A percentile compares a stretch with the other conserved stretches of the same genome.
Evolutionary conservation across 192 early-diverging fungal genomes (phyloP).

Genomic region (Coemansia sp.): DNA sequence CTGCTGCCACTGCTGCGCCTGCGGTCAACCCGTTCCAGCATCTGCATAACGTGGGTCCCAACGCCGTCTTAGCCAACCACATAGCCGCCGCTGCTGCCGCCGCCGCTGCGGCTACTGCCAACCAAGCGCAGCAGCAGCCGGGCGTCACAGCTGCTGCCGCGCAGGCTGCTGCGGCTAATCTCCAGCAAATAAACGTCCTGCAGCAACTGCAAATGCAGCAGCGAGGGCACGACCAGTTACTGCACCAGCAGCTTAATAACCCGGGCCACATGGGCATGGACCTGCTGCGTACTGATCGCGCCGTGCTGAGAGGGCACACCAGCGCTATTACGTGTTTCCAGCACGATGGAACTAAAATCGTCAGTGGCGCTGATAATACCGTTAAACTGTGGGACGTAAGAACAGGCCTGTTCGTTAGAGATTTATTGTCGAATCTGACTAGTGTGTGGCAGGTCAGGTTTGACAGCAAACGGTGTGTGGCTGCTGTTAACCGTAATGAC

Average conservation of each 20-base stretch:
- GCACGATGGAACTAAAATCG: slow-evolving; percentile 90
- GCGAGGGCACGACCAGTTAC: slow-evolving; percentile 51
- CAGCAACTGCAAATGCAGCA: slow-evolving; percentile 55
- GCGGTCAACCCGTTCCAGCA: background rate
- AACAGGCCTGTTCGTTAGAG: slow-evolving; percentile 80
- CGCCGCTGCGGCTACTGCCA: slow-evolving; percentile 26
- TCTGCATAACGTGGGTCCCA: background rate
- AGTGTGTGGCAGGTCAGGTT: slow-evolving; percentile 97
- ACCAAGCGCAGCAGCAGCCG: slow-evolving; percentile 38
- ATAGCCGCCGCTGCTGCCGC: slow-evolving; percentile 24
- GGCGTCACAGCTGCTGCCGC: slow-evolving; percentile 15
- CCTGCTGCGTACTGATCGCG: slow-evolving; percentile 61
- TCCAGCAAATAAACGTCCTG: slow-evolving; percentile 46
- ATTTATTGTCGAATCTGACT: slow-evolving; percentile 77
- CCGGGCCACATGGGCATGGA: slow-evolving; percentile 8
- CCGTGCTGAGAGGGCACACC: slow-evolving; percentile 63
- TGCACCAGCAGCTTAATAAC: slow-evolving; percentile 27
- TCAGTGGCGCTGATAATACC: slow-evolving; percentile 91
- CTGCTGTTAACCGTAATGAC: slow-evolving; percentile 66
- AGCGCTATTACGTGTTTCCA: slow-evolving; percentile 98
- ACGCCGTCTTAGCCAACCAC: slow-evolving; percentile 26
- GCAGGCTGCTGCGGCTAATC: slow-evolving; percentile 26
- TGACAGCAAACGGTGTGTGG: slow-evolving; percentile 84
- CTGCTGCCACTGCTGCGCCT: slow-evolving; percentile 1
- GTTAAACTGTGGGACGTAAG: slow-evolving; percentile 97